Conservation (phyloP, 352 stramenopile genomes). For the Phytophthora parvispora region DNA sequence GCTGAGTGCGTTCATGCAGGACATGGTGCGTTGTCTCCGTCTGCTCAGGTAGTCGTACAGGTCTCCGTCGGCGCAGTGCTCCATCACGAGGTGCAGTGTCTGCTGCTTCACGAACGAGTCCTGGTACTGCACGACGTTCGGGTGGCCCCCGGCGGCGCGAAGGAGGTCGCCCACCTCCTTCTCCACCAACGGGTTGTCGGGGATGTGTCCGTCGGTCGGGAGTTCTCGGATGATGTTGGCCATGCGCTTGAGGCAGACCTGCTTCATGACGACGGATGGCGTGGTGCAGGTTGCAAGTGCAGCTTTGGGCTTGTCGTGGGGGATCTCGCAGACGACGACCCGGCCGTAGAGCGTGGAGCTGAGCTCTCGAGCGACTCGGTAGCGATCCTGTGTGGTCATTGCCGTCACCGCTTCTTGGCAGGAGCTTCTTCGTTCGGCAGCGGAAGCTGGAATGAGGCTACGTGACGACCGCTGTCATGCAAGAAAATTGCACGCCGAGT, state of each 20-base stretch:
- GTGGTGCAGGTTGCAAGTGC: background rate
- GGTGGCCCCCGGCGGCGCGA: conserved; percentile 45
- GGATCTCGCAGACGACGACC: conserved; percentile 57
- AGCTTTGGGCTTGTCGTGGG: background rate
- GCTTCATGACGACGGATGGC: conserved; percentile 53
- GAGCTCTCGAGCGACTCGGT: conserved; percentile 42
- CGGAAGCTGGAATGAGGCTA: background rate
- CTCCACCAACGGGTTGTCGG: conserved; percentile 56
- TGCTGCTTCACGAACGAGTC: conserved; percentile 53
- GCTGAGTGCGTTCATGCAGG: conserved; percentile 29
- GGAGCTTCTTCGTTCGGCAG: background rate
- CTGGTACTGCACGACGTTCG: conserved; percentile 53
- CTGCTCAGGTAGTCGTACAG: conserved; percentile 44
- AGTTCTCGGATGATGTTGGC: conserved; percentile 31
- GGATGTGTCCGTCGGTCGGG: conserved; percentile 21
- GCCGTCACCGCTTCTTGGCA: too few relatives aligned
- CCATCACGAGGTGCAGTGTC: conserved; percentile 56
- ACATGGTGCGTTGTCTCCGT: conserved; percentile 30
- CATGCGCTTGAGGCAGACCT: conserved; percentile 47
- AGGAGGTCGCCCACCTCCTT: conserved; percentile 47
- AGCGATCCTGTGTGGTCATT: conserved; percentile 27
- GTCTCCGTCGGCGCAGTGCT: conserved; percentile 47
- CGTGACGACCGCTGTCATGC: background rate
- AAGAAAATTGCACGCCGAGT: background rate
- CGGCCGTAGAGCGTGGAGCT: conserved; percentile 58